Base-by-base conservation (phyloP, 225 moss, liverwort and hornwort genomes). In the Pleurozium schreberi region DNA sequence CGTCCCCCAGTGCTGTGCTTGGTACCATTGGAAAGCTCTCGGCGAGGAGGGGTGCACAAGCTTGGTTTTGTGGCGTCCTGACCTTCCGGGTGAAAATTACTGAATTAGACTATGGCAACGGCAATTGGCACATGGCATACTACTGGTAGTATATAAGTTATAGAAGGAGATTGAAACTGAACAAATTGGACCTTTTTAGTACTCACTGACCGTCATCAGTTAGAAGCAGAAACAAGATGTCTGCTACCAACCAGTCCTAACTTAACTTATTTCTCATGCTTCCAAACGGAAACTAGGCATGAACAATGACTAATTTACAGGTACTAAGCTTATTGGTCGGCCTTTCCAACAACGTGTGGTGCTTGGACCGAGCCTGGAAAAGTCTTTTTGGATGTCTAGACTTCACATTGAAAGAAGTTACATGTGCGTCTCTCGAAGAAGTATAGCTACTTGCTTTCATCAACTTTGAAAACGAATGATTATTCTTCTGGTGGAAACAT, bases 341-440 rank as follows among this genome's bases (percentile, higher is more conserved):
- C 30, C 47, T 74, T 74, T 18, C 31, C 31, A 74, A 31, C 47
- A 45, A 74, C 2, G 7, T 74, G 47, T 18, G 28, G n/a, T n/a
- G n/a, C n/a, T 47, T 30, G 18, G 6, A 10, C 1, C 0, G 0
- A 28, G 1, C 28, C 10, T 73, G 30, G 40, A 17, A 3, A 43
- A 43, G 43, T 40, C 69, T 40, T 25, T 3, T 11, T n/a, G n/a
- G n/a, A 67, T 11, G 3, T 45, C 18, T 31, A 31, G 49, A 74
- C 31, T 49, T 49, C 7, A 31, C 18, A n/a, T 19, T 47, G 74
- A 12, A 1, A 31, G 4, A 74, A 74, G 12, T 11, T 49, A 49
- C 19, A 31, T 74, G 31, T 7, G 7, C 30, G 7, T 6, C 18
- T 47, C 47, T 73, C 3, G 0, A 45, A 73, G 10, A 30, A 17